Evolutionary conservation across 2,329 filamentous ascomycete species (phyloP).

Genomic region (Knoxdaviesia proteae): DNA sequence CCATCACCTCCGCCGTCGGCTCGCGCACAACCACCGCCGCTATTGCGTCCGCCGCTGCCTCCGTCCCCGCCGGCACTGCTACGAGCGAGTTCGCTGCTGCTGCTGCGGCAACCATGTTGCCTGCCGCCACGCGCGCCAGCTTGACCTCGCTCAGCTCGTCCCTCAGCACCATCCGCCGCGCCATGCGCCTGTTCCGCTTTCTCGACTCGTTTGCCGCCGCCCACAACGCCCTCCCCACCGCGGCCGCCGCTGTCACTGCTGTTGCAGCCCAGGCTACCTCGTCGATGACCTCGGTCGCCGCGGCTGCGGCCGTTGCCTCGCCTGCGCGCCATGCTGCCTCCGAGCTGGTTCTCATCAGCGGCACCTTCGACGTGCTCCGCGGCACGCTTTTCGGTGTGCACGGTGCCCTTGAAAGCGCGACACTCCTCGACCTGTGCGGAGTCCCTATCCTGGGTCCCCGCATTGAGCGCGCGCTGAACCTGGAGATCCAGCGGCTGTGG

Average conservation of each 20-base stretch:
- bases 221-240: conserved; percentile 11
- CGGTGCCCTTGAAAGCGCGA: conserved; percentile 43
- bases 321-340: neutral
- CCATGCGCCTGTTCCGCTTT: conserved; percentile 49
- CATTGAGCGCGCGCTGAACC: conserved; percentile 22
- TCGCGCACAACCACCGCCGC: neutral
- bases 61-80: conserved; percentile 10
- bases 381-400: conserved; percentile 45
- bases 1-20: neutral
- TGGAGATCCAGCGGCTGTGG: conserved; percentile 51
- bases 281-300: conserved; percentile 1
- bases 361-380: conserved; percentile 28
- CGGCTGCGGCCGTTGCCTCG: neutral
- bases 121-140: conserved; percentile 12
- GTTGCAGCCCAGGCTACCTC: neutral
- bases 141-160: conserved; percentile 17
- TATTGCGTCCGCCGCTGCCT: conserved; percentile 6
- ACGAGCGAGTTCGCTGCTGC: no score
- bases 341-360: conserved; percentile 9
- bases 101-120: neutral
- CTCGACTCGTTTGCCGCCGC: conserved; percentile 29
- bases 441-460: conserved; percentile 23
- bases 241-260: neutral
- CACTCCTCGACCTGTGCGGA: conserved; percentile 30
- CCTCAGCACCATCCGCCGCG: conserved; percentile 32